phyloP scores from a whole-genome alignment of 2,329 filamentous ascomycete species.

The Arthrobotrys megalospora region DNA sequence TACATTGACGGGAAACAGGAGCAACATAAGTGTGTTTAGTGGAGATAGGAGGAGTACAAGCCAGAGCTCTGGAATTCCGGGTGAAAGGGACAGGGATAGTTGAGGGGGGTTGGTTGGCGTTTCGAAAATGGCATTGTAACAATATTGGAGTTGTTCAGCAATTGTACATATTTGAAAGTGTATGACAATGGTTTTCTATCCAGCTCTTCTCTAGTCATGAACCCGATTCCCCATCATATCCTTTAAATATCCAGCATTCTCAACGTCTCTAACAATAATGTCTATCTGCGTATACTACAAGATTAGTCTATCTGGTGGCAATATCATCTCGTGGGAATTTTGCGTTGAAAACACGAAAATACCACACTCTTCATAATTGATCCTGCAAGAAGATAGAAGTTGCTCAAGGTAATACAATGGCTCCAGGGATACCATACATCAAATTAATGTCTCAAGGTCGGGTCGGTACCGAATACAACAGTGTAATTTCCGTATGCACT shows the following conservation, averaged over 20 bases:
- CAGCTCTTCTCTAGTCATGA: background rate
- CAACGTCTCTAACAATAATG: too few relatives aligned
- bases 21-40: conserved; percentile 53
- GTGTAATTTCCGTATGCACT: conserved; percentile 32
- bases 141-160: background rate
- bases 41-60: conserved; percentile 58
- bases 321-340: too few relatives aligned
- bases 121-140: conserved; percentile 6
- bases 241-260: background rate
- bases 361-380: conserved; percentile 1
- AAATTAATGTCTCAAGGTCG: background rate
- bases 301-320: too few relatives aligned
- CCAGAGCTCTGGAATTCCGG: conserved; percentile 40
- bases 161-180: conserved; percentile 37
- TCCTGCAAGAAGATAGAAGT: background rate
- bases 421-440: background rate
- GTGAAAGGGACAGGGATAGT: conserved; percentile 38
- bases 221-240: too few relatives aligned
- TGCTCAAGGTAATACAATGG: background rate
- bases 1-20: conserved; percentile 58
- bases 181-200: conserved; percentile 10
- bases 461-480: conserved; percentile 27
- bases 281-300: too few relatives aligned
- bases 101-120: conserved; percentile 26
- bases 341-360: conserved; percentile 12